Percentiles rank a stretch among this genome's conserved stretches.
Evolutionary conservation across 306 rosid species (phyloP).

Genomic region (Casuarina glauca): DNA sequence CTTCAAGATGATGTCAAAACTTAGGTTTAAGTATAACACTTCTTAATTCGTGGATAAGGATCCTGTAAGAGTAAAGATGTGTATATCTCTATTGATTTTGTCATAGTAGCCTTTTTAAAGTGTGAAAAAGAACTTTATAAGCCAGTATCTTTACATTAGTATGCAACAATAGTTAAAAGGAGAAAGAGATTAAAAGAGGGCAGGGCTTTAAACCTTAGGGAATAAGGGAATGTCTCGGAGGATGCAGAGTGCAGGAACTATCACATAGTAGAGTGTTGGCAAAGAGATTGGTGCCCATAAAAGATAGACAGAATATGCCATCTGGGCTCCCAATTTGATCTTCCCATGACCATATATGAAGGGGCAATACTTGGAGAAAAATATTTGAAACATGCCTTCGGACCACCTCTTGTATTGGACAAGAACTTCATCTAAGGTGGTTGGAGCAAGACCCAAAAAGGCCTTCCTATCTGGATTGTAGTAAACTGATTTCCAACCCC

Average conservation of each 20-base stretch:
- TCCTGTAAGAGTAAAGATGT: too few species aligned
- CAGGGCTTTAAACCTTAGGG: slow-evolving; percentile 49
- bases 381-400: slow-evolving; percentile 61
- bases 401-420: slow-evolving; percentile 66
- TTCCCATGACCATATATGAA: slow-evolving; percentile 64
- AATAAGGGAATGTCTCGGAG: slow-evolving; percentile 56
- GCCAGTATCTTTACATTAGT: neutral
- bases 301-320: slow-evolving; percentile 59
- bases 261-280: slow-evolving; percentile 48
- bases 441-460: slow-evolving; percentile 67
- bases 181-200: neutral
- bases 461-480: slow-evolving; percentile 61
- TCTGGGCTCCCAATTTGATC: slow-evolving; percentile 53
- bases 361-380: slow-evolving; percentile 73
- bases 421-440: slow-evolving; percentile 43
- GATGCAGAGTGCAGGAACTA: slow-evolving; percentile 58
- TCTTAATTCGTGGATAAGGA: too few species aligned
- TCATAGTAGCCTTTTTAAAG: too few species aligned
- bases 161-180: neutral
- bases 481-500: slow-evolving; percentile 75
- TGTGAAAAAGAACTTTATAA: too few species aligned
- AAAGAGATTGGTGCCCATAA: slow-evolving; percentile 72
- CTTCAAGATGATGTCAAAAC: too few species aligned
- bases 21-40: too few species aligned
- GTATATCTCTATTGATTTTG: too few species aligned